Conservation (phyloP, 192 early-diverging fungal genomes). For the Dissophora ornata region DNA sequence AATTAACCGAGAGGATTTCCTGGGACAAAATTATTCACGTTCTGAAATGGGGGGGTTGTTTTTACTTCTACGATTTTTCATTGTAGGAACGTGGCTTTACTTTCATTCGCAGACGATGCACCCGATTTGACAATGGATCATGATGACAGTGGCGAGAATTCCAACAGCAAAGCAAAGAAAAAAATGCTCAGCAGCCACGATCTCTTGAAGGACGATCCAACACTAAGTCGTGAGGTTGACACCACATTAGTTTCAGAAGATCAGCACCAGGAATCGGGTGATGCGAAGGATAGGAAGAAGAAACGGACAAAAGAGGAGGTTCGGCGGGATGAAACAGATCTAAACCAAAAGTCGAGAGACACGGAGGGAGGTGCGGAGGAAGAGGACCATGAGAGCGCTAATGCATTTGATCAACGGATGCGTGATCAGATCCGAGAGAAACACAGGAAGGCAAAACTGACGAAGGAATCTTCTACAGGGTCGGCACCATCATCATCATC, state of each 20-base stretch:
- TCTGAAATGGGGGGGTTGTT: no score
- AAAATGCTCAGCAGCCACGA: slow-evolving; percentile 80
- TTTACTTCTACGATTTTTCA: not conserved
- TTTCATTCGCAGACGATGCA: slow-evolving; percentile 93
- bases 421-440: slow-evolving; percentile 51
- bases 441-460: slow-evolving; percentile 35
- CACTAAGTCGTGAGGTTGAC: slow-evolving; percentile 35
- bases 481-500: not conserved
- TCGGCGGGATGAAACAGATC: not conserved
- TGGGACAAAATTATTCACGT: no score
- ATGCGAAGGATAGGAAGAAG: slow-evolving; percentile 11
- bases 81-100: slow-evolving; percentile 73
- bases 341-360: no score
- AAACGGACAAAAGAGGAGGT: not conserved
- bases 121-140: slow-evolving; percentile 57
- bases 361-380: no score
- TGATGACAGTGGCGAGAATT: slow-evolving; percentile 34
- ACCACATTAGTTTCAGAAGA: not conserved
- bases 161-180: no score
- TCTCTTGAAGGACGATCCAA: slow-evolving; percentile 65
- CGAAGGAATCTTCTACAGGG: slow-evolving; percentile 12
- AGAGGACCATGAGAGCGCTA: slow-evolving; percentile 36
- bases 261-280: not conserved
- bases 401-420: slow-evolving; percentile 59
- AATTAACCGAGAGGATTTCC: no score